Conservation (phyloP, 371 early-diverging fungal genomes). For the Nematocida ironsii region DNA sequence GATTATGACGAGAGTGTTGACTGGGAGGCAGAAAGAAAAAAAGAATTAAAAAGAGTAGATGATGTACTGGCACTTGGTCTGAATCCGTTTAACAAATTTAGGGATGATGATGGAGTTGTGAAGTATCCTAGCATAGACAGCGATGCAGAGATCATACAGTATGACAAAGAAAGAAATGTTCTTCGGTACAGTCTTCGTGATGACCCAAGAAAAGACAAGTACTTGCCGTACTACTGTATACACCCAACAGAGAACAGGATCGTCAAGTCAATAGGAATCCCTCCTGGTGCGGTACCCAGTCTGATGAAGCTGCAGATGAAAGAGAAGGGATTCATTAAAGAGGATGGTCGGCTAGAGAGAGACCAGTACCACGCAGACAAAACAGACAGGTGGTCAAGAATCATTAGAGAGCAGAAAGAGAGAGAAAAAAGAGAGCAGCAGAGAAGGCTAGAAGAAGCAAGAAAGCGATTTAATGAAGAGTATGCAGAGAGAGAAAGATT, state of each 20-base stretch:
- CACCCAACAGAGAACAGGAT: neutral
- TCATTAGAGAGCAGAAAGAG: conserved; percentile 1
- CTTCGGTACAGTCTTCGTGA: neutral
- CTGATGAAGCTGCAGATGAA: conserved; percentile 12
- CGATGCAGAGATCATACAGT: neutral
- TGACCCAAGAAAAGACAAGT: neutral
- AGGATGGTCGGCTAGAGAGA: neutral
- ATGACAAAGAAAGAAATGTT: neutral
- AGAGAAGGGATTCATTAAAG: conserved; percentile 17
- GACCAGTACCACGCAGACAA: neutral
- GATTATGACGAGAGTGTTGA: neutral
- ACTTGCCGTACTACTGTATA: neutral
- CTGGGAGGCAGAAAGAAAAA: neutral
- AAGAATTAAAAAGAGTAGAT: neutral
- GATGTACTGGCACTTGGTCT: neutral
- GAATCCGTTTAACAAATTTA: neutral
- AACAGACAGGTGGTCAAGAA: neutral
- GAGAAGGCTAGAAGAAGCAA: neutral
- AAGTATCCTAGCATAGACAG: neutral
- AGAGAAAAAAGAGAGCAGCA: neutral
- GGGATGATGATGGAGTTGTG: neutral
- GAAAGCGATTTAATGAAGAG: neutral
- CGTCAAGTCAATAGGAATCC: neutral
- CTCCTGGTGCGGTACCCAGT: neutral
- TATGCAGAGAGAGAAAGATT: neutral